These are phyloP conservation scores for Mycena epipterygia DNA, from an alignment of 768 basidiomycete genomes.

Conservation along the genomic window DNA sequence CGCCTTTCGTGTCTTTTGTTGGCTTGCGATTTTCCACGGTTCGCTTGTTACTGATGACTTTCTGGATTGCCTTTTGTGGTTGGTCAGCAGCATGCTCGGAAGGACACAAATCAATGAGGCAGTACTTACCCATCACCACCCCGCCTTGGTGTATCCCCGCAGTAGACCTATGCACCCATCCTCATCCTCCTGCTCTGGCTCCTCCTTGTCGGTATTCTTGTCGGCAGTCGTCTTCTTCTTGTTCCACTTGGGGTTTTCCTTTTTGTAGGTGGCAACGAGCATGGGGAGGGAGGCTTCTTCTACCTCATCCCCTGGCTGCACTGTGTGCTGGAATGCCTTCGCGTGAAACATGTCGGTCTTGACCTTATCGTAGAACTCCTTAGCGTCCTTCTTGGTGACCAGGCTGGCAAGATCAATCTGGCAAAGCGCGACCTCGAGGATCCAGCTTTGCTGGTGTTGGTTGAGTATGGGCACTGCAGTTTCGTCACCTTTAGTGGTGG, in stretches of 20 bases:
- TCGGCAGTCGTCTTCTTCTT: not conserved
- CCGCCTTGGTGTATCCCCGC: slow-evolving; percentile 5
- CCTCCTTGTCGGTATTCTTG: not conserved
- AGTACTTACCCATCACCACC: no score
- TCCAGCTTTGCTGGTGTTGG: slow-evolving; percentile 11
- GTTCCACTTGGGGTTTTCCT: no score
- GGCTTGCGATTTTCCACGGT: not conserved
- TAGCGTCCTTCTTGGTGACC: not conserved
- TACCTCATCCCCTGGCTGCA: not conserved
- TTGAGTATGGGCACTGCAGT: slow-evolving; percentile 18
- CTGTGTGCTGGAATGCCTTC: slow-evolving; percentile 24
- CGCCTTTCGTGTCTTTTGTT: not conserved
- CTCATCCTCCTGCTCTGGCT: slow-evolving; percentile 8
- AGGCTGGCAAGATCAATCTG: not conserved
- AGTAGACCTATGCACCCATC: not conserved
- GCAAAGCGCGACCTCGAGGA: slow-evolving; percentile 15
- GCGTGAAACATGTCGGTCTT: slow-evolving; percentile 12
- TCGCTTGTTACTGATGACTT: slow-evolving; percentile 25
- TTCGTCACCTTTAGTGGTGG: not conserved
- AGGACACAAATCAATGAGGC: no score
- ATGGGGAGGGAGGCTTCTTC: not conserved
- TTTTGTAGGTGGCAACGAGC: slow-evolving; percentile 8
- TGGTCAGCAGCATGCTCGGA: no score
- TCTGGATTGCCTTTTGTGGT: not conserved
- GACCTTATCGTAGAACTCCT: not conserved